Base-by-base conservation (phyloP, 176 grass and related monocot genomes). In the Canna indica region DNA sequence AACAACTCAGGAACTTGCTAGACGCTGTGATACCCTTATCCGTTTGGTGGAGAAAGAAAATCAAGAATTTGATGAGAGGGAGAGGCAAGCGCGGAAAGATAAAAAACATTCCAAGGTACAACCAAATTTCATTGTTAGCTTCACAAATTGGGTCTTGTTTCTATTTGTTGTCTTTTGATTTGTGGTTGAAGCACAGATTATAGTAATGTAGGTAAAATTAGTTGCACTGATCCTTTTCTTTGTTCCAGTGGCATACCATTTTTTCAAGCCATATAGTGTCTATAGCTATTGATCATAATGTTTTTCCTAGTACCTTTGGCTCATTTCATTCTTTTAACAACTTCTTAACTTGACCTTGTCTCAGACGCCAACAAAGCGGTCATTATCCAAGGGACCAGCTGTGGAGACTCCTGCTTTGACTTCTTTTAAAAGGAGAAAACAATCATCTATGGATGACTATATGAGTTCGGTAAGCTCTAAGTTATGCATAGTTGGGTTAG, bases 41-140 rank as follows among this genome's bases (percentile, higher is more conserved):
- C 86, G 94, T 24, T 78, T 99, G 8, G 86, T 99, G 28, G 94
- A 99, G 82, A 99, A 99, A 68, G 94, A 99, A 73, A 99, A 99
- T 59, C 94, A 99, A 78, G 94, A 99, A 83, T 83, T 83, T 68
- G 94, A 99, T 77, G 94, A 99, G 68, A 82, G 81, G 41, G 94
- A 99, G 69, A 85, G 94, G 84, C 94, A 90, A 75, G 89, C 88
- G 48, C 85, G 94, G 65, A 99, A 99, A 53, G 94, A 87, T 34
- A 99, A 93, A 65, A 90, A 88, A 62, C 78, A 90, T 75, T 80
- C 94, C 34, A 97, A 88, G 92, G 92, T 89, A 85, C 29, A 46
- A 38, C 62, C 50, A 59, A 38, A 28, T 64, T 48, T 9, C 34
- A 16, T 17, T 69, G 27, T 56, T 39, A 18, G 34, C 33, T 42